phyloP scores from a whole-genome alignment of 345 rosid species.

The Populus tremula region DNA sequence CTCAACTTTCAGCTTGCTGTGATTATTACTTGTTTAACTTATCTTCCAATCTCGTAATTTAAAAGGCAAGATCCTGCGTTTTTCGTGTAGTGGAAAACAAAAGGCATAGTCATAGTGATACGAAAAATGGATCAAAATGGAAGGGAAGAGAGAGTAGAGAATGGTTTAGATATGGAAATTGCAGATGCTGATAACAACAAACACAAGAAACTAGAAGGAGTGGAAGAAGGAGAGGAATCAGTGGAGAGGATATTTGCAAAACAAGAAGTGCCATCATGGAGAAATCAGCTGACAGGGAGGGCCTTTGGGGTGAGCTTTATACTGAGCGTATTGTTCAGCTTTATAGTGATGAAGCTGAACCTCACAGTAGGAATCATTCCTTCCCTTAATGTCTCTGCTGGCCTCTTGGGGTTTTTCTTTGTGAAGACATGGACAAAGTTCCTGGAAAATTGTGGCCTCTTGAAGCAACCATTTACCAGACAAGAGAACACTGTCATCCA shows the following conservation, averaged over 20 bases:
- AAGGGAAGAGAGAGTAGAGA: not conserved
- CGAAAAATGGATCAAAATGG: no score
- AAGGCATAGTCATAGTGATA: no score
- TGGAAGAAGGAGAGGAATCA: not conserved
- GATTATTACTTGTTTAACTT: no score
- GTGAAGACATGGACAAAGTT: constrained; percentile 22
- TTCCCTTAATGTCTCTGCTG: constrained; percentile 24
- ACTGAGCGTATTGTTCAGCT: constrained; percentile 14
- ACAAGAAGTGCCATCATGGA: constrained; percentile 17
- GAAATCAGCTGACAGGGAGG: constrained; percentile 13
- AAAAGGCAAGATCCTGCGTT: no score
- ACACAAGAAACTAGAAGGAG: not conserved
- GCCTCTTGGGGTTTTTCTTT: constrained; percentile 23
- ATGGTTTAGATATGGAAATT: not conserved
- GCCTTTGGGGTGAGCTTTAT: constrained; percentile 24
- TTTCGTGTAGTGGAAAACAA: no score
- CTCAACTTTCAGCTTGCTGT: no score
- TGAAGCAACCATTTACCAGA: constrained; percentile 20
- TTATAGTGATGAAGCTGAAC: constrained; percentile 27
- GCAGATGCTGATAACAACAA: not conserved
- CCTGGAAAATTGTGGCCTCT: not conserved
- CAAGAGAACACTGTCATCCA: constrained; percentile 27
- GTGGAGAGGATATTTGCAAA: constrained; percentile 13
- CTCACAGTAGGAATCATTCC: constrained; percentile 25
- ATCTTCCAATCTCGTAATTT: no score